Evolutionary conservation across 257 asterid genomes (phyloP).

Genomic region (Jacaranda mimosifolia): DNA sequence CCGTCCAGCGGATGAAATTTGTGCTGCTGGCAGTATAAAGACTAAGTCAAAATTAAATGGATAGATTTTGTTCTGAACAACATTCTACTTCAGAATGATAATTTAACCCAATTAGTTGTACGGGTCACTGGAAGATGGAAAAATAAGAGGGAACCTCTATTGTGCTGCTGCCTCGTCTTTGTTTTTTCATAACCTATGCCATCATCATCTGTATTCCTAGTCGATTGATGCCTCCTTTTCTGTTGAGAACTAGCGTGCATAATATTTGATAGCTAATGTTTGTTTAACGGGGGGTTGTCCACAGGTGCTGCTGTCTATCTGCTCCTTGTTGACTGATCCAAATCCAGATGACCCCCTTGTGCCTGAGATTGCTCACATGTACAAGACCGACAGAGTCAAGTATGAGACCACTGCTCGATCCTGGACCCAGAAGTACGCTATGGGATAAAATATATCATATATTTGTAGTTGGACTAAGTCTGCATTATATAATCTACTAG

Average conservation of each 20-base stretch:
- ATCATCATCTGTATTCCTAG: no score
- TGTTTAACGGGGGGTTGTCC: not conserved
- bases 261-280: not conserved
- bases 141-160: no score
- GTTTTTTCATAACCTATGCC: no score
- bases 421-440: conserved; percentile 83
- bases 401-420: conserved; percentile 72
- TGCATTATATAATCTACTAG: conserved; percentile 32
- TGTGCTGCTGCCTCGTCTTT: no score
- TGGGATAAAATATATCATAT: conserved; percentile 51
- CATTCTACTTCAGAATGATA: no score
- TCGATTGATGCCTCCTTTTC: no score
- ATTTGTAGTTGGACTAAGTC: not conserved
- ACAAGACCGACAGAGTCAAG: conserved; percentile 72
- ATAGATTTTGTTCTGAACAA: not conserved
- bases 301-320: conserved; percentile 73
- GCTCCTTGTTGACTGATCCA: conserved; percentile 78
- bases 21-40: not conserved
- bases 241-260: no score
- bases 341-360: conserved; percentile 78
- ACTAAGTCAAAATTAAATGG: not conserved
- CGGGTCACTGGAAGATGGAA: no score
- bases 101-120: no score
- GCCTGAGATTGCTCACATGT: conserved; percentile 78
- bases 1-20: not conserved